Percentiles rank a stretch among this genome's conserved stretches.
phyloP scores from a whole-genome alignment of 73 alveolate genomes.

The Paramecium tetraurelia region DNA sequence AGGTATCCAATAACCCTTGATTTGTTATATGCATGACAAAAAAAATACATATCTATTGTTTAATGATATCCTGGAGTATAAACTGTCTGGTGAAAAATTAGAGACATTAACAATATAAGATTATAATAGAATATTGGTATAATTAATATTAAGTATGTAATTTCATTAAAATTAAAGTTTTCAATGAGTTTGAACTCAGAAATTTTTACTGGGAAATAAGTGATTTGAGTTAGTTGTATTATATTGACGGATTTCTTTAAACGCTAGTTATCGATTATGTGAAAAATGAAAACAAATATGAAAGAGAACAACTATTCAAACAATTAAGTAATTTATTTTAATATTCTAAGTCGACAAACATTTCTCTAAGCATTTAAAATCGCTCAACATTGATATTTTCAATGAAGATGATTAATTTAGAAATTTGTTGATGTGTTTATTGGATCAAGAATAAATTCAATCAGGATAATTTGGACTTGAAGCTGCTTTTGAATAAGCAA shows the following conservation, averaged over 20 bases:
- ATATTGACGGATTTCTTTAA: background rate
- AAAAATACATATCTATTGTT: background rate
- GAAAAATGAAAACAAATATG: background rate
- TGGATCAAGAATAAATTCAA: background rate
- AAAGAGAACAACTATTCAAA: background rate
- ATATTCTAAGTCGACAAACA: background rate
- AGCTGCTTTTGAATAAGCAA: background rate
- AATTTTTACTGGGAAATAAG: background rate
- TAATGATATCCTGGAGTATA: background rate
- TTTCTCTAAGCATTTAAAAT: background rate
- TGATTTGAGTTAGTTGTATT: background rate
- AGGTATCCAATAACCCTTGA: background rate
- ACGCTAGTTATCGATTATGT: background rate
- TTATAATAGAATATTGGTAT: background rate
- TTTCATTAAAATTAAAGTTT: background rate
- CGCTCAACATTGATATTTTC: background rate
- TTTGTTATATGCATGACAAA: background rate
- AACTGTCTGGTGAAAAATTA: background rate
- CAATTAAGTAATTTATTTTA: background rate
- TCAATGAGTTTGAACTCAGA: background rate
- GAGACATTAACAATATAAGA: background rate
- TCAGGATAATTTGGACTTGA: background rate
- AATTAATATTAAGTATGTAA: background rate
- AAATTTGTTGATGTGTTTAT: background rate
- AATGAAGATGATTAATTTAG: background rate